These are phyloP conservation scores for Leccinum griseonigrum DNA, from an alignment of 1,284 basidiomycete species.

Conservation along the genomic window DNA sequence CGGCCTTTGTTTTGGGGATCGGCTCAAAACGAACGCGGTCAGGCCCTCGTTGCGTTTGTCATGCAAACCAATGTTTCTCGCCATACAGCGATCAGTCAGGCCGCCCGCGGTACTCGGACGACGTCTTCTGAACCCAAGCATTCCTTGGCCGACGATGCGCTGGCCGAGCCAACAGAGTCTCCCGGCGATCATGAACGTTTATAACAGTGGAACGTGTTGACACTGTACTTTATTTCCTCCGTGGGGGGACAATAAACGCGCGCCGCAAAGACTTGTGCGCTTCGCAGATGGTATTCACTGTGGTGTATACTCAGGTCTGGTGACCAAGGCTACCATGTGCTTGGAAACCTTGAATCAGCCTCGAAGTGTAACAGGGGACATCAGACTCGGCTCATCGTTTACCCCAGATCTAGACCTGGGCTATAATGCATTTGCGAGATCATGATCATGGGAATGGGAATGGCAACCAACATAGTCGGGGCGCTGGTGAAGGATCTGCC, in stretches of 20 bases:
- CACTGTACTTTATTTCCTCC: not conserved
- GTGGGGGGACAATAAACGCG: not conserved
- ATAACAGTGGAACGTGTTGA: not conserved
- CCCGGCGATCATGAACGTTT: constrained; percentile 1
- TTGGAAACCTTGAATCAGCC: not conserved
- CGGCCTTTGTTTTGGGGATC: not conserved
- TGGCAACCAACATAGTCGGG: not conserved
- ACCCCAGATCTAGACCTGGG: too few species aligned
- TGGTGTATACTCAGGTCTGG: not conserved
- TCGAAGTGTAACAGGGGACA: not conserved
- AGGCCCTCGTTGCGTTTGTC: constrained; percentile 20
- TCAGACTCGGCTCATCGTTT: too few species aligned
- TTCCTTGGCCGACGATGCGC: constrained; percentile 17
- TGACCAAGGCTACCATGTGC: not conserved
- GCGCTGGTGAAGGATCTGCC: not conserved
- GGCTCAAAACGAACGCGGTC: constrained; percentile 3
- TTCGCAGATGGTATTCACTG: not conserved
- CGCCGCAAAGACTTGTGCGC: not conserved
- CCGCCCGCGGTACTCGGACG: constrained; percentile 3
- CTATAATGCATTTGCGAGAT: not conserved
- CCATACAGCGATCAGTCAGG: constrained; percentile 16
- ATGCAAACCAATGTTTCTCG: constrained; percentile 26
- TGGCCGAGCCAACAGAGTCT: constrained; percentile 17
- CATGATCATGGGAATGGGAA: not conserved
- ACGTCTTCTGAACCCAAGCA: constrained; percentile 4